Percentiles rank a stretch among this genome's conserved stretches.
These are phyloP conservation scores for Trichoderma hamatum DNA, from an alignment of 2,329 filamentous ascomycete species.

Conservation along the genomic window DNA sequence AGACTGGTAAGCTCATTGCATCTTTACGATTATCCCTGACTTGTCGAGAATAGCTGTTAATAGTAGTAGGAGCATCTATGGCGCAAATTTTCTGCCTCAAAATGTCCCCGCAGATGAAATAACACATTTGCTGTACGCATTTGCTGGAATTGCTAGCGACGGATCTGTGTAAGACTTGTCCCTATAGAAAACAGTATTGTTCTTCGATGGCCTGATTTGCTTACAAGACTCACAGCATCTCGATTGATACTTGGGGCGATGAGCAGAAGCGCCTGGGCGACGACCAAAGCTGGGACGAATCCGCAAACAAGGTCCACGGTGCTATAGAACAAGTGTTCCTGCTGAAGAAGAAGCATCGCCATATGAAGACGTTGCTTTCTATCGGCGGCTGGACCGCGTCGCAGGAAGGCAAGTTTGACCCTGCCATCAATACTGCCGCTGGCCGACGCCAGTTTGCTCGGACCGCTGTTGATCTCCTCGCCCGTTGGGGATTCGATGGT, in stretches of 20 bases:
- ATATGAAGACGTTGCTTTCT: conserved; percentile 77
- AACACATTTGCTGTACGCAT: conserved; percentile 72
- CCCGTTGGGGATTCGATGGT: conserved; percentile 65
- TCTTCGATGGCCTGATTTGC: not conserved
- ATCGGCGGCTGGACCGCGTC: conserved; percentile 84
- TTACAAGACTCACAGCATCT: not conserved
- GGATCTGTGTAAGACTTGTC: conserved; percentile 49
- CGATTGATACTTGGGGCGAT: conserved; percentile 47
- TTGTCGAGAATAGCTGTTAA: conserved; percentile 46
- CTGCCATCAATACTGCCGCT: conserved; percentile 61
- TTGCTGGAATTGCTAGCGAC: conserved; percentile 50
- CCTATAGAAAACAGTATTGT: not conserved
- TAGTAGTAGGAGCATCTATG: conserved; percentile 63
- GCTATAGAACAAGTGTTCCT: conserved; percentile 76
- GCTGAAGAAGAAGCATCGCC: conserved; percentile 74
- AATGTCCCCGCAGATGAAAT: conserved; percentile 68
- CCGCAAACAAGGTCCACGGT: conserved; percentile 68
- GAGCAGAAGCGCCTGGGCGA: conserved; percentile 57
- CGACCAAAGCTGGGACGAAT: not conserved
- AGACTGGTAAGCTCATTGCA: conserved; percentile 52
- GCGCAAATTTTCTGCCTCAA: conserved; percentile 70
- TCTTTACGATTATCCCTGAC: conserved; percentile 67
- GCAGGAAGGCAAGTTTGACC: conserved; percentile 60
- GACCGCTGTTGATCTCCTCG: conserved; percentile 68
- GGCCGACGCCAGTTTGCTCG: conserved; percentile 68